These are phyloP conservation scores for Termitomyces sp. DNA, from an alignment of 768 basidiomycete genomes.

Conservation along the genomic window DNA sequence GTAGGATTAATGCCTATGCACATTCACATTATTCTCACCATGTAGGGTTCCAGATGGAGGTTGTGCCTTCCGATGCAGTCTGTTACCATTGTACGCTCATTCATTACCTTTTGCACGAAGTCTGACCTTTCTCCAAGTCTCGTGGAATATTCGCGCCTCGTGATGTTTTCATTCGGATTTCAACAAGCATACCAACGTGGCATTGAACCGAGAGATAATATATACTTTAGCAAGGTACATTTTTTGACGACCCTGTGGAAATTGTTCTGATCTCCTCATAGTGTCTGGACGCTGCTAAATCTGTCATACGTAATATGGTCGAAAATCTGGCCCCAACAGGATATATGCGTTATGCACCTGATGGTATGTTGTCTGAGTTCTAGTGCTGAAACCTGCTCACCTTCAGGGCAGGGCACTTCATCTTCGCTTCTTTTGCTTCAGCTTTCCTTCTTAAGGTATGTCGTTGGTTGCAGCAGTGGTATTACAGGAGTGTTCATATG, in stretches of 20 bases:
- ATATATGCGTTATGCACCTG: slow-evolving; percentile 75
- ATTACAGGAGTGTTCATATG: background rate
- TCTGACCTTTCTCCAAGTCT: slow-evolving; percentile 37
- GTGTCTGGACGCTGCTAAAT: slow-evolving; percentile 70
- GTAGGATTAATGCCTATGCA: slow-evolving; percentile 24
- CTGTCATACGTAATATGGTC: slow-evolving; percentile 61
- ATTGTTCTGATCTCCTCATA: slow-evolving; percentile 18
- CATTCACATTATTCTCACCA: background rate
- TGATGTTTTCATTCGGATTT: slow-evolving; percentile 86
- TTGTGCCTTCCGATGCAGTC: slow-evolving; percentile 54
- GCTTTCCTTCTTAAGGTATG: slow-evolving; percentile 77
- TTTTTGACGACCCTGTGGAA: background rate
- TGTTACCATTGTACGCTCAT: slow-evolving; percentile 68
- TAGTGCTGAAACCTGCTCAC: background rate
- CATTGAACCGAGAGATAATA: slow-evolving; percentile 51
- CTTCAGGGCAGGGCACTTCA: slow-evolving; percentile 52
- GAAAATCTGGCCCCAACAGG: slow-evolving; percentile 64
- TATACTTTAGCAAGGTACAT: slow-evolving; percentile 65
- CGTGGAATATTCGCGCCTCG: slow-evolving; percentile 71
- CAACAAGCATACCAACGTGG: slow-evolving; percentile 77
- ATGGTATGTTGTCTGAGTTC: slow-evolving; percentile 41
- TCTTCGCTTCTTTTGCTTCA: slow-evolving; percentile 77
- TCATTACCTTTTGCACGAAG: background rate
- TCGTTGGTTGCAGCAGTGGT: background rate
- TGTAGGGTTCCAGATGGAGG: slow-evolving; percentile 42